Conservation (phyloP, 306 rosid species). For the Glycine latifolia region DNA sequence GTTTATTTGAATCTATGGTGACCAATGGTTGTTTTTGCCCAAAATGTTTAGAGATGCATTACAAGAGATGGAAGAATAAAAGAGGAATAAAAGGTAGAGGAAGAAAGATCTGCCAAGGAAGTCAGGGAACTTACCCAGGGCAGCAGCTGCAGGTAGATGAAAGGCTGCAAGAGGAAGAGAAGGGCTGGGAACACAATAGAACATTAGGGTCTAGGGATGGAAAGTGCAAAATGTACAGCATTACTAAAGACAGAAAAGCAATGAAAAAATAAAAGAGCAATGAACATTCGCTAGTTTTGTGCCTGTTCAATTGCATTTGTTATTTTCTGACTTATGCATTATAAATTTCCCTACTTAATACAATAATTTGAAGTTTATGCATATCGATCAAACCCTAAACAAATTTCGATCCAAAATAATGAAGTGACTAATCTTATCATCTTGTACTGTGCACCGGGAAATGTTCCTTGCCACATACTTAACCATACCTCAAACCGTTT, state of each 20-base stretch:
- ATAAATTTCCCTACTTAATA: neutral
- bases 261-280: neutral
- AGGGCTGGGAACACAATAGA: constrained; percentile 5
- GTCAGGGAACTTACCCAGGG: neutral
- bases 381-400: neutral
- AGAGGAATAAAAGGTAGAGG: no score
- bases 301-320: neutral
- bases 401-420: neutral
- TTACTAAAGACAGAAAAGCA: neutral
- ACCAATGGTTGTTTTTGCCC: neutral
- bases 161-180: constrained; percentile 4
- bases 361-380: constrained; percentile 4
- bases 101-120: neutral
- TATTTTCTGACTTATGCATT: neutral
- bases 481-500: neutral
- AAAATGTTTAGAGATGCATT: neutral
- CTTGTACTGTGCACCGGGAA: neutral
- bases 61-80: neutral
- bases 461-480: neutral
- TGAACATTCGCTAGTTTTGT: neutral
- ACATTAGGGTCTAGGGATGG: neutral
- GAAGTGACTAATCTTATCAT: neutral
- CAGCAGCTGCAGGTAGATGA: neutral
- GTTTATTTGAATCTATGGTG: neutral
- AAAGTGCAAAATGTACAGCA: neutral